Base-by-base conservation (phyloP, 208 protist genomes). In the Leishmania martiniquensis region DNA sequence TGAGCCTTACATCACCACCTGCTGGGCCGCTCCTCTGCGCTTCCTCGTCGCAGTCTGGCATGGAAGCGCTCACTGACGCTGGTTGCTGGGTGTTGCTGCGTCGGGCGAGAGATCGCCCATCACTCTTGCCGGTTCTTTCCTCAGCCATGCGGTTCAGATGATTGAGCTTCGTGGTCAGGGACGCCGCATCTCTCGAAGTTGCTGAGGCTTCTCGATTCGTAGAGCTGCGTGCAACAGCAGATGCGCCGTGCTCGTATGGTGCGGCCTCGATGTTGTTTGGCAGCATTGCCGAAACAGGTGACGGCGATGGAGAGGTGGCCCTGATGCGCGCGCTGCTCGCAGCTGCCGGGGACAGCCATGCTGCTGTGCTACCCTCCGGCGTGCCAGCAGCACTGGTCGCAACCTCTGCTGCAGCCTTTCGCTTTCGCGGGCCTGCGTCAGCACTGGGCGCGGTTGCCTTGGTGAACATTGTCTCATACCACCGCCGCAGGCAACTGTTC, bases 381-480 rank as follows among this genome's bases (percentile, higher is more conserved):
- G 71, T 65, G 52, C 51, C 15, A 6, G 37, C 17, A 45, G 71
- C 37, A 63, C 39, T 13, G 4, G 54, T 4, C 42, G 12, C 37
- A 66, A 25, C 54, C 15, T 63, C 54, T 49, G 22, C n/a, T 17
- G 4, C 70, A 42, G 39, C 65, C 22, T 20, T 29, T 59, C 54
- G 44, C 39, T 60, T n/a, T 47, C 13, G 44, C n/a, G 6, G 47
- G 15, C 13, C 10, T 45, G 60, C 15, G 6, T 73, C 67, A 52
- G 51, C 45, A 59, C 34, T 45, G 15, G 49, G 17, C 15, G 82
- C 52, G n/a, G 78, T 81, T 15, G 83, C 79, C 39, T 72, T 68
- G 34, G 84, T 42, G 84, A 94, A 92, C 90, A 94, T 92, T 2
- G 63, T 37, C 54, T 72, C 81, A 71, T 89, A 94, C 90, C 90